Percentiles rank a stretch among this genome's conserved stretches.
Evolutionary conservation across 2,329 filamentous ascomycete genomes (phyloP).

Genomic region (Diplodia mutila): DNA sequence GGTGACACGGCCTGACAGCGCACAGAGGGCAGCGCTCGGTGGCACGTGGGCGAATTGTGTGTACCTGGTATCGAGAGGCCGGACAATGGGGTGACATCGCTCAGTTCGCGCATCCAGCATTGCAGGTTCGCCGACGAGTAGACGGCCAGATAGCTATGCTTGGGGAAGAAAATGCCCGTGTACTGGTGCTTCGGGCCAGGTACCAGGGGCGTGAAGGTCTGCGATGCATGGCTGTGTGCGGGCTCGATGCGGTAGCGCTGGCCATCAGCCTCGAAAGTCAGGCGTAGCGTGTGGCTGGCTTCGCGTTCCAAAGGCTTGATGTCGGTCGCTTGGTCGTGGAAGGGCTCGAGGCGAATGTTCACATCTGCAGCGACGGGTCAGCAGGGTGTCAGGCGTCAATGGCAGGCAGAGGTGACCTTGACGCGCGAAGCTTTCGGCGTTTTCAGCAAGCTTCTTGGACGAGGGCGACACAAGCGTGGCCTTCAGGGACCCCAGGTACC

Average conservation of each 20-base stretch:
- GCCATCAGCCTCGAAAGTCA: constrained; percentile 70
- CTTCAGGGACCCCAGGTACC: constrained; percentile 31
- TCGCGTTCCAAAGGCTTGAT: constrained; percentile 62
- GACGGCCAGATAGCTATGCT: constrained; percentile 55
- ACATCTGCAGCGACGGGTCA: constrained; percentile 50
- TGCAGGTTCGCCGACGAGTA: constrained; percentile 71
- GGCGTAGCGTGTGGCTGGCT: constrained; percentile 67
- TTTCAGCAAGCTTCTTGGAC: constrained; percentile 52
- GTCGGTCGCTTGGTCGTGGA: constrained; percentile 66
- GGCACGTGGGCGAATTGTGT: constrained; percentile 87
- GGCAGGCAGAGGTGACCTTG: constrained; percentile 39
- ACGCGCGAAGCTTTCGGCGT: constrained; percentile 63
- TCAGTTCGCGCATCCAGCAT: constrained; percentile 80
- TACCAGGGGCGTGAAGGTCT: constrained; percentile 44
- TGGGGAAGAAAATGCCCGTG: constrained; percentile 48
- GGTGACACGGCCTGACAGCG: constrained; percentile 86
- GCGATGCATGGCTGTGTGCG: constrained; percentile 51
- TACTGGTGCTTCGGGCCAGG: constrained; percentile 46
- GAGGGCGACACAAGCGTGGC: constrained; percentile 34
- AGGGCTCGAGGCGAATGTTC: constrained; percentile 67
- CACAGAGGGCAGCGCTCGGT: constrained; percentile 86
- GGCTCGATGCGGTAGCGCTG: constrained; percentile 75
- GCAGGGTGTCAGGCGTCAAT: background rate
- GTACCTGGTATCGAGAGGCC: constrained; percentile 90
- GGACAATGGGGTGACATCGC: constrained; percentile 72